A percentile compares a stretch with the other conserved stretches of the same genome.
Evolutionary conservation across 2,329 filamentous ascomycete species (phyloP).

Genomic region (Pseudovirgaria hyperparasitica): DNA sequence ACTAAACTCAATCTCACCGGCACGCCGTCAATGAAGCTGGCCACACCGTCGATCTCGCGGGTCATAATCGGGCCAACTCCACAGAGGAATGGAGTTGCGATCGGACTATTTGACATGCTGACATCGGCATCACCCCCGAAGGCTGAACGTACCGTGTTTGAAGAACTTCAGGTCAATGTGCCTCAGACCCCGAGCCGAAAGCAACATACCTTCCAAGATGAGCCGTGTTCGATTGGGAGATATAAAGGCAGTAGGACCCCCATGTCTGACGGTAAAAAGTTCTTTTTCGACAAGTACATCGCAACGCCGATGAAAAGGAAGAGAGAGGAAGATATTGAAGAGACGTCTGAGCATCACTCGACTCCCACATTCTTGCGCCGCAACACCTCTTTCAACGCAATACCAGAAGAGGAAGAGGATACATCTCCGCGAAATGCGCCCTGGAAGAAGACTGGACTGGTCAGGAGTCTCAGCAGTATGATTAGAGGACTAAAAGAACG

Average conservation of each 20-base stretch:
- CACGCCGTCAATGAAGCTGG: constrained; percentile 6
- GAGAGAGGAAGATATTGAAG: constrained; percentile 24
- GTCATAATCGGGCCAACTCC: constrained; percentile 65
- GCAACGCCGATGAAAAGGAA: constrained; percentile 47
- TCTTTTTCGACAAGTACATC: constrained; percentile 49
- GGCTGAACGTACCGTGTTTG: constrained; percentile 14
- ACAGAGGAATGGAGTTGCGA: constrained; percentile 62
- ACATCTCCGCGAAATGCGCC: constrained; percentile 21
- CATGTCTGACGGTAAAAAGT: constrained; percentile 45
- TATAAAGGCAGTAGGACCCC: constrained; percentile 31
- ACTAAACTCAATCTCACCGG: constrained; percentile 13
- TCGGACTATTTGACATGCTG: constrained; percentile 66
- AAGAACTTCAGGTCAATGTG: constrained; percentile 18
- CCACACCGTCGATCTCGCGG: constrained; percentile 19
- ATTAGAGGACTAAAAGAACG: constrained; percentile 57
- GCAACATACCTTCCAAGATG: constrained; percentile 12
- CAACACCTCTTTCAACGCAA: constrained; percentile 35
- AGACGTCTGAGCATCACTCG: constrained; percentile 35
- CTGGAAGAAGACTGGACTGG: constrained; percentile 36
- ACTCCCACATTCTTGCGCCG: constrained; percentile 61
- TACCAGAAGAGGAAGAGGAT: constrained; percentile 40
- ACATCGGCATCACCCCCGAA: constrained; percentile 36
- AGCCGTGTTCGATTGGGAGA: constrained; percentile 15
- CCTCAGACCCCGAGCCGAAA: constrained; percentile 27
- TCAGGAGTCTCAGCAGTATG: constrained; percentile 59